Conservation (phyloP, 2,329 filamentous ascomycete genomes). For the Gaeumannomyces sp. region DNA sequence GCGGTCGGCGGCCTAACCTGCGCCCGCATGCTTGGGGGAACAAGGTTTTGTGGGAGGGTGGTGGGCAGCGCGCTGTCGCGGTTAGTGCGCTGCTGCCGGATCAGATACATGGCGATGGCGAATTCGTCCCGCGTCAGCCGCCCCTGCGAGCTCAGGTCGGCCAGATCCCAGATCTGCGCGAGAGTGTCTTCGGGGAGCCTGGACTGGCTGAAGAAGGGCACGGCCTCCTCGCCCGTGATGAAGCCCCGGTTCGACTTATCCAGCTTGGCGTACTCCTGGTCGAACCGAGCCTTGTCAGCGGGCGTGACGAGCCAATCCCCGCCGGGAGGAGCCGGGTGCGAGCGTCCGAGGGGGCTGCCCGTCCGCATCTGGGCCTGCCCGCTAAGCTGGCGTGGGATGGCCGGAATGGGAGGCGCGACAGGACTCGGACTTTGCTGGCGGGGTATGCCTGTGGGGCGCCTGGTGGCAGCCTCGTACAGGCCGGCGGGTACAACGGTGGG, state of each 20-base stretch:
- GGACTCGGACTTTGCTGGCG: conserved; percentile 45
- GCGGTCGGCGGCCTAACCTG: conserved; percentile 47
- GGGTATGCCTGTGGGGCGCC: conserved; percentile 46
- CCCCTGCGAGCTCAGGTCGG: conserved; percentile 88
- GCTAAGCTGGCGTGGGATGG: conserved; percentile 78
- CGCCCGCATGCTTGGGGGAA: conserved; percentile 79
- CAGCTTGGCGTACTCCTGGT: conserved; percentile 75
- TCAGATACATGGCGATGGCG: conserved; percentile 94
- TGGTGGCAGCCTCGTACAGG: conserved; percentile 83
- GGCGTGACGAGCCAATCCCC: conserved; percentile 77
- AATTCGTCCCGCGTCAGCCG: conserved; percentile 85
- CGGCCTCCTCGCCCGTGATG: conserved; percentile 91
- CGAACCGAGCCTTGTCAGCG: conserved; percentile 81
- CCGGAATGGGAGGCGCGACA: conserved; percentile 49
- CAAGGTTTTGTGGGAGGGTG: conserved; percentile 70
- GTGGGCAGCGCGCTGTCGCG: conserved; percentile 63
- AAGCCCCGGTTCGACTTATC: conserved; percentile 76
- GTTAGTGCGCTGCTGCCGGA: conserved; percentile 78
- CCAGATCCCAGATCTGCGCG: conserved; percentile 94
- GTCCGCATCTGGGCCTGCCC: conserved; percentile 58
- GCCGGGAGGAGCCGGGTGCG: conserved; percentile 39
- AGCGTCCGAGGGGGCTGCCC: conserved; percentile 49
- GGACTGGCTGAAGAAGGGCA: conserved; percentile 89
- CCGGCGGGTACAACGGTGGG: conserved; percentile 76
- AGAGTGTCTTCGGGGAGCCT: conserved; percentile 81